Percentiles rank a stretch among this genome's conserved stretches.
Evolutionary conservation across 1,284 basidiomycete genomes (phyloP).

Genomic region (Puccinia novopanici): DNA sequence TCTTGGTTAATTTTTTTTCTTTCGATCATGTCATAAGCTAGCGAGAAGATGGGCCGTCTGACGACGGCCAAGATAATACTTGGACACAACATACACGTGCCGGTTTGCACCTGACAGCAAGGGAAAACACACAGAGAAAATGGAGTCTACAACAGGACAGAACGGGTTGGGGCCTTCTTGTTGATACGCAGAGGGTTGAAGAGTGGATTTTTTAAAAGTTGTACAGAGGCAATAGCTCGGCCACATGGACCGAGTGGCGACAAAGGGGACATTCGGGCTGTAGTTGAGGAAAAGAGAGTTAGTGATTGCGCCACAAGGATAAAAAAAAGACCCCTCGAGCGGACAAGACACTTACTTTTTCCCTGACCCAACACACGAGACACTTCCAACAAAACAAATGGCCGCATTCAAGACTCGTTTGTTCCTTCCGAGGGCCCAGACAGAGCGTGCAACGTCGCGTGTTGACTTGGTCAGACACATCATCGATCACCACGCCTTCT

Average conservation of each 20-base stretch:
- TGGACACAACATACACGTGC: no score
- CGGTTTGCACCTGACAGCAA: no score
- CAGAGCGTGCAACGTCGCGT: constrained; percentile 42
- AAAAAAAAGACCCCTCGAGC: no score
- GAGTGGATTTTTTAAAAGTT: constrained; percentile 33
- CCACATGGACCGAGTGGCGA: constrained; percentile 29
- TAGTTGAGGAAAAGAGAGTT: neutral
- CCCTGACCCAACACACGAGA: constrained; percentile 41
- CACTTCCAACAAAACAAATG: constrained; percentile 51
- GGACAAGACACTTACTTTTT: constrained; percentile 36
- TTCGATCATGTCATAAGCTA: no score
- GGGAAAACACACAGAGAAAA: no score
- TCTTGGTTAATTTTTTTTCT: no score
- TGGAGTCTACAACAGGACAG: no score
- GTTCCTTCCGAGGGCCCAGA: constrained; percentile 28
- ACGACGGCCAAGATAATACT: no score
- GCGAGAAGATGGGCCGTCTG: no score
- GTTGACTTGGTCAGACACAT: neutral
- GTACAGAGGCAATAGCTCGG: constrained; percentile 43
- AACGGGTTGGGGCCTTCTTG: no score
- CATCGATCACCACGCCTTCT: constrained; percentile 11
- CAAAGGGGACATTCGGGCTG: constrained; percentile 50
- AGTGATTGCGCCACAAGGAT: no score
- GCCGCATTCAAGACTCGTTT: constrained; percentile 48
- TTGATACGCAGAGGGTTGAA: no score